Conservation (phyloP, 768 basidiomycete species). For the Termitomyces sp. region DNA sequence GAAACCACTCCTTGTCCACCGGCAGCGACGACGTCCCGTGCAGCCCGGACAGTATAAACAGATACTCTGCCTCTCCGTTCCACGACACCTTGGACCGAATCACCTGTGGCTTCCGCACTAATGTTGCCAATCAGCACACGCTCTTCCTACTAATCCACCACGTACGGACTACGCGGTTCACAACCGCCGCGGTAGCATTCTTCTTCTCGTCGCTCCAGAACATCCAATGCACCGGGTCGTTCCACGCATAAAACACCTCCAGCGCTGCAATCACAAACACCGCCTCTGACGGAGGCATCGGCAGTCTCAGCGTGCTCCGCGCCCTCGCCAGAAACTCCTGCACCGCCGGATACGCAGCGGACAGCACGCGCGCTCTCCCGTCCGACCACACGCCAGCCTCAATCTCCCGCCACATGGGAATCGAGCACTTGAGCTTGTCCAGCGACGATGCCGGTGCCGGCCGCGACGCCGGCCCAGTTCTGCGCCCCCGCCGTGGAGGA, state of each 20-base stretch:
- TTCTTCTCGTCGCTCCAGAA: slow-evolving; percentile 54
- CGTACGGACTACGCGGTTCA: slow-evolving; percentile 51
- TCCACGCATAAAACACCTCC: slow-evolving; percentile 47
- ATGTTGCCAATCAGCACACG: background rate
- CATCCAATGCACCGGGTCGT: slow-evolving; percentile 55
- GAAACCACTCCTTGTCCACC: slow-evolving; percentile 27
- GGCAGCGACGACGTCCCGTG: slow-evolving; percentile 26
- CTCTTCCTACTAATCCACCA: slow-evolving; percentile 10
- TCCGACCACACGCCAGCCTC: slow-evolving; percentile 34
- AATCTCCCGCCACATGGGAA: slow-evolving; percentile 23
- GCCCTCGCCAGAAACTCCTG: slow-evolving; percentile 39
- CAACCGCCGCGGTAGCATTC: slow-evolving; percentile 40
- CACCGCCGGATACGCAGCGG: slow-evolving; percentile 43
- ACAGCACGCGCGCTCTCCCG: slow-evolving; percentile 33
- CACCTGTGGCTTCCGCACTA: slow-evolving; percentile 33
- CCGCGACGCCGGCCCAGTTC: slow-evolving; percentile 13
- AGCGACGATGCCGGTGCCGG: background rate
- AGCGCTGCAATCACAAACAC: slow-evolving; percentile 57
- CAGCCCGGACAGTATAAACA: slow-evolving; percentile 27
- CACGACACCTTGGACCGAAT: slow-evolving; percentile 36
- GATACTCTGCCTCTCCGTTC: slow-evolving; percentile 36
- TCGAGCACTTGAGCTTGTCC: slow-evolving; percentile 14
- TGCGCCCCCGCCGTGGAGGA: slow-evolving; percentile 4
- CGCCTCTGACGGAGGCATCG: slow-evolving; percentile 32
- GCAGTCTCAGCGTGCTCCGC: slow-evolving; percentile 31